Percentiles rank a stretch among this genome's conserved stretches.
phyloP scores from a whole-genome alignment of 202 grass and related monocot species.

The Schoenoplectus triqueter region DNA sequence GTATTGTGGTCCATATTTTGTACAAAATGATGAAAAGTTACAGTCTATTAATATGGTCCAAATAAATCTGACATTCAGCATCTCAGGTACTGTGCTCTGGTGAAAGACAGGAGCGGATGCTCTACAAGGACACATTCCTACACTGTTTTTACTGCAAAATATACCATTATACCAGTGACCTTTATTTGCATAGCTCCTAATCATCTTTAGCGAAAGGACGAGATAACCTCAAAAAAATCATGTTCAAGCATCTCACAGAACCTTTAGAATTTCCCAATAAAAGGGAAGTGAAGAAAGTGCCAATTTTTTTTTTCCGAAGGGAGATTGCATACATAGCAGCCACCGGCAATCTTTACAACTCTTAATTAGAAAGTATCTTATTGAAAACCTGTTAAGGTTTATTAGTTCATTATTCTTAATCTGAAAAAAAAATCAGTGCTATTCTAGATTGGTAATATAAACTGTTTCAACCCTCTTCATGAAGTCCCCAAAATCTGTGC shows the following conservation, averaged over 20 bases:
- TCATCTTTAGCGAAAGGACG: not conserved
- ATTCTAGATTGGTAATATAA: not conserved
- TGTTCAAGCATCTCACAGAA: no score
- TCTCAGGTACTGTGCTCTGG: constrained; percentile 85
- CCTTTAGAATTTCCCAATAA: no score
- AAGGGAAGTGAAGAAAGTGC: not conserved
- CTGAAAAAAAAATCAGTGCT: not conserved
- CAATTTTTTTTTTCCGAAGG: no score
- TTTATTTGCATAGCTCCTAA: not conserved
- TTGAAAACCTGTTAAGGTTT: not conserved
- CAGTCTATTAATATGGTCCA: not conserved
- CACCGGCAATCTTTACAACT: not conserved
- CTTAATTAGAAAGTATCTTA: not conserved
- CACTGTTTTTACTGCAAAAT: constrained; percentile 41
- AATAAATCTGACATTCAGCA: constrained; percentile 36
- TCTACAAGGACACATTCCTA: constrained; percentile 93
- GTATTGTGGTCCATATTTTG: not conserved
- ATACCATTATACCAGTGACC: no score
- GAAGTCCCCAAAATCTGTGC: not conserved
- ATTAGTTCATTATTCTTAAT: not conserved
- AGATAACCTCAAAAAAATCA: no score
- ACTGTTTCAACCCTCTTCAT: not conserved
- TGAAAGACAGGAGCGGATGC: constrained; percentile 74
- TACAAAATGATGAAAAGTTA: not conserved
- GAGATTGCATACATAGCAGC: no score